A percentile compares a stretch with the other conserved stretches of the same genome.
These are phyloP conservation scores for Hanseniaspora gamundiae DNA, from an alignment of 1,139 yeast species.

Conservation along the genomic window DNA sequence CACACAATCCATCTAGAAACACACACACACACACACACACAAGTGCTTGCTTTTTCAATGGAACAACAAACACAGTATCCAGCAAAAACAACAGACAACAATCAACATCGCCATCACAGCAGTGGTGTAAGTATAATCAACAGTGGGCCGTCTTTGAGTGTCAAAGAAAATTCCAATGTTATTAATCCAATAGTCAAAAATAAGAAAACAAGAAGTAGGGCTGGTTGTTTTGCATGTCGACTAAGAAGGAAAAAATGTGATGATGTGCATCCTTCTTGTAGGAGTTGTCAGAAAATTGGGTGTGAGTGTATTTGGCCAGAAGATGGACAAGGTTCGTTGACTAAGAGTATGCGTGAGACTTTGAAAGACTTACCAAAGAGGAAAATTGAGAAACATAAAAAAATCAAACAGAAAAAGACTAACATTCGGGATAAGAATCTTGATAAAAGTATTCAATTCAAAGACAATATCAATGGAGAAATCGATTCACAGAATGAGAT, in stretches of 20 bases:
- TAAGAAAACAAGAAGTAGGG: conserved; percentile 27
- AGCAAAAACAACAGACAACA: too few species aligned
- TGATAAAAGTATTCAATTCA: too few species aligned
- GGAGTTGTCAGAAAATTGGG: conserved; percentile 33
- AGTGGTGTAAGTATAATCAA: too few species aligned
- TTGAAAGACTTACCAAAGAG: not conserved
- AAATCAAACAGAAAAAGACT: not conserved
- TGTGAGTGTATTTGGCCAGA: conserved; percentile 36
- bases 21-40: too few species aligned
- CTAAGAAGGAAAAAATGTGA: conserved; percentile 45
- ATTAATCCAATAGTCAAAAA: conserved; percentile 21
- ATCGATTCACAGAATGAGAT: too few species aligned
- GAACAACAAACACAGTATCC: too few species aligned
- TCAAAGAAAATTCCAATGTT: not conserved
- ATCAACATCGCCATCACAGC: too few species aligned
- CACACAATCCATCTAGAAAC: too few species aligned
- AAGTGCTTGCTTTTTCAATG: too few species aligned
- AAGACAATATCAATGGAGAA: too few species aligned
- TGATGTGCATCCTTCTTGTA: conserved; percentile 36
- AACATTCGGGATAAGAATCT: too few species aligned
- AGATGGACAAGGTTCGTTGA: conserved; percentile 9
- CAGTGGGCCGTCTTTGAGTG: not conserved
- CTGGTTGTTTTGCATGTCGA: conserved; percentile 34
- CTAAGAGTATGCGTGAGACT: conserved; percentile 11
- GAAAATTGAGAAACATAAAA: not conserved